Percentiles rank a stretch among this genome's conserved stretches.
phyloP scores from a whole-genome alignment of 129 eudicot genomes.

The Logfia minima region DNA sequence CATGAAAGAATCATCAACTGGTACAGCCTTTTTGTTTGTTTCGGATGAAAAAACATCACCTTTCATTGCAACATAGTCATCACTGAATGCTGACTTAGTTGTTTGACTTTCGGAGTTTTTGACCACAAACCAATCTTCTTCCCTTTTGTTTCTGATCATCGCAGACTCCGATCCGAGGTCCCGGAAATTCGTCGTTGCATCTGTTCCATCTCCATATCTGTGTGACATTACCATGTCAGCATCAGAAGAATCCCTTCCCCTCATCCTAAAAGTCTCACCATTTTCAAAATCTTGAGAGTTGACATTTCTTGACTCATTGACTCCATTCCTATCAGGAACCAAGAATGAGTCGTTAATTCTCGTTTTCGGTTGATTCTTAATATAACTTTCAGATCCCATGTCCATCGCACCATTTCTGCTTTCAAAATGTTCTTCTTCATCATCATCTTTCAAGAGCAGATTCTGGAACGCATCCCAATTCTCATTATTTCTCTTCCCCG shows the following conservation, averaged over 20 bases:
- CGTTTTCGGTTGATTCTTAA: conserved; percentile 31
- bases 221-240: conserved; percentile 49
- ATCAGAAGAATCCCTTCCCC: conserved; percentile 43
- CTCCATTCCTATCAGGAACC: conserved; percentile 47
- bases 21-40: conserved; percentile 35
- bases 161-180: conserved; percentile 53
- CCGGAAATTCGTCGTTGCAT: conserved; percentile 27
- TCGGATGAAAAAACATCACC: conserved; percentile 35
- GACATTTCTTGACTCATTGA: conserved; percentile 36
- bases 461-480: conserved; percentile 87
- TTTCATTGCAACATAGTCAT: conserved; percentile 38
- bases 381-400: conserved; percentile 50
- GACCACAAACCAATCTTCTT: conserved; percentile 84
- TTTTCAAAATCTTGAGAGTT: conserved; percentile 46
- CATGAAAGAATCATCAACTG: conserved; percentile 85
- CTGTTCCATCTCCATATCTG: conserved; percentile 34
- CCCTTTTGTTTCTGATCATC: conserved; percentile 44
- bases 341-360: conserved; percentile 51
- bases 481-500: conserved; percentile 32
- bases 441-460: conserved; percentile 61
- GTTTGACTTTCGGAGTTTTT: conserved; percentile 44
- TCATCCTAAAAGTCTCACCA: conserved; percentile 46
- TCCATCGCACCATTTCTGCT: conserved; percentile 31
- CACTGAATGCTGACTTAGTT: conserved; percentile 39
- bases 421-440: conserved; percentile 44